Base-by-base conservation (phyloP, 2,329 filamentous ascomycete species). In the Daldinia sp. region DNA sequence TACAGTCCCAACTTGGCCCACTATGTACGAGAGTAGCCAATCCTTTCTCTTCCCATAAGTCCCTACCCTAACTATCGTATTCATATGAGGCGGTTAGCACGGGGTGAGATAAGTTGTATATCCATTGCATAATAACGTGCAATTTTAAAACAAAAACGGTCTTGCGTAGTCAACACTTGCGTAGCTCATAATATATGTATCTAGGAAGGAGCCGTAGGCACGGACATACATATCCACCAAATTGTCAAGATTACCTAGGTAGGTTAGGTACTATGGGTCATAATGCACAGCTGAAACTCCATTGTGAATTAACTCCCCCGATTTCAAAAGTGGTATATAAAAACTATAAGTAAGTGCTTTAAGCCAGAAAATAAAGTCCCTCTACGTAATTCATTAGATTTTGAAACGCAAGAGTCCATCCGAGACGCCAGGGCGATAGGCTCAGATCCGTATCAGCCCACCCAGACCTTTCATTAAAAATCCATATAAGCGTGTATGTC, bases 281-380 rank as follows among this genome's bases (percentile, higher is more conserved):
- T 27, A 52, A 43, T 47, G 34, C 21, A 25, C 13, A 51, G 43
- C 35, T 49, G 17, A 43, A 52, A 55, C 23, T 53, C 27, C 34
- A 45, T 53, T 50, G 17, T 58, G 50, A 55, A 65, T 58, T 61
- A 60, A 59, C 52, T 53, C 52, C 52, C 45, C 43, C 39, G 10
- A 51, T 51, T 25, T 29, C 55, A 43, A 57, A 63, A 55, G 54
- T 67, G 58, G 65, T 65, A 67, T 67, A 67, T 60, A 59, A 34
- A 66, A 67, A 61, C 59, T 63, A 60, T 65, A 52, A 58, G 57
- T 50, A 65, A 61, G n/a, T 53, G 55, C 29, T 25, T 61, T 49
- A 41, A 35, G 32, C 51, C 49, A 29, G 43, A 27, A 61, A 41
- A 25, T 41, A 51, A 56, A 21, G 45, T 34, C 47, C 49, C 55